Conservation (phyloP, 2,329 filamentous ascomycete species). For the Alternaria arbusti region DNA sequence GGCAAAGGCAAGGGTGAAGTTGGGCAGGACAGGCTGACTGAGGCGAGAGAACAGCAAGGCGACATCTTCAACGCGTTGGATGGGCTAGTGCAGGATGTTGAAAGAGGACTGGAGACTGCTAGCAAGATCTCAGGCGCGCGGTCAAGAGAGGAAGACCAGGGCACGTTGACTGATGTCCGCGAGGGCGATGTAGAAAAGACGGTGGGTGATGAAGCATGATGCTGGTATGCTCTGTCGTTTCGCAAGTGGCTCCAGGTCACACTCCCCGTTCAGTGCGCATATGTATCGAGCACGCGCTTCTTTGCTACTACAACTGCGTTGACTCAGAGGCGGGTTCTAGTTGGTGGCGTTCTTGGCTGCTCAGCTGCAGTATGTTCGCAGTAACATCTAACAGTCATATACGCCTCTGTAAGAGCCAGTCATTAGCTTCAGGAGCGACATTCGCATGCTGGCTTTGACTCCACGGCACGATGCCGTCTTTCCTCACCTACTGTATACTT, state of each 20-base stretch:
- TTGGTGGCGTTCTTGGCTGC: background rate
- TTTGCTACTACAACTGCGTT: background rate
- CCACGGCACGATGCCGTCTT: background rate
- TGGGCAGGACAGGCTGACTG: slow-evolving; percentile 35
- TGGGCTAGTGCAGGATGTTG: slow-evolving; percentile 45
- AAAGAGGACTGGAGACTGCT: slow-evolving; percentile 43
- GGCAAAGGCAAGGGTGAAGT: slow-evolving; percentile 38
- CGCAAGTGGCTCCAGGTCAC: background rate
- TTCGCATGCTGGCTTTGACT: background rate
- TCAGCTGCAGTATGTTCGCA: background rate
- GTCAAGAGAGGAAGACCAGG: slow-evolving; percentile 16
- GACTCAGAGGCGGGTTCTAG: background rate
- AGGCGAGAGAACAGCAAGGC: slow-evolving; percentile 41
- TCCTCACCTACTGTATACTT: background rate
- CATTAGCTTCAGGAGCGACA: background rate
- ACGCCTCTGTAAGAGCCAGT: background rate
- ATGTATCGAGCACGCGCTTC: background rate
- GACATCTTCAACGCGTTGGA: slow-evolving; percentile 47
- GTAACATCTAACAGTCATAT: background rate
- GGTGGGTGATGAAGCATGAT: slow-evolving; percentile 8
- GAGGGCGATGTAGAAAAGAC: slow-evolving; percentile 6
- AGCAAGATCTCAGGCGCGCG: slow-evolving; percentile 38
- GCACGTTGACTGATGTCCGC: slow-evolving; percentile 4
- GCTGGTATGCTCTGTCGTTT: background rate
- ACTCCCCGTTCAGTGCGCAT: background rate